These are phyloP conservation scores for Lasiosphaeria miniovina DNA, from an alignment of 495 filamentous ascomycete species.

Conservation along the genomic window DNA sequence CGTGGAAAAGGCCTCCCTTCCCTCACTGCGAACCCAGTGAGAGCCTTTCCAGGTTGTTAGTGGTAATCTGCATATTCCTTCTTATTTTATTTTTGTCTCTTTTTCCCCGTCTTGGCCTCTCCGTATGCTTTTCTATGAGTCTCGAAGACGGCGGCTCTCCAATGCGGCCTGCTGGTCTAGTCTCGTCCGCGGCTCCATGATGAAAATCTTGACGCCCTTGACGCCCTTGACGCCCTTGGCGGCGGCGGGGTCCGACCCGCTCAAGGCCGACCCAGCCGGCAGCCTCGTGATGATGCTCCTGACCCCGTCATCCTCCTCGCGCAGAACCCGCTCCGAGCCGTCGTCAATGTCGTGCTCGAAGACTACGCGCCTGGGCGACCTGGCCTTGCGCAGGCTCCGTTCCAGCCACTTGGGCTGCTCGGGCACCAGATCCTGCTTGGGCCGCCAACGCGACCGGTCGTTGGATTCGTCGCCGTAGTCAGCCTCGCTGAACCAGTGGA, in stretches of 20 bases:
- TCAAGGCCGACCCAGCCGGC: background rate
- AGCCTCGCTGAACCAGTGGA: background rate
- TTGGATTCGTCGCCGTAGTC: background rate
- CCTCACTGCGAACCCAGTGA: too few relatives aligned
- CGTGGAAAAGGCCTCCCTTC: too few relatives aligned
- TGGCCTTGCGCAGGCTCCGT: background rate
- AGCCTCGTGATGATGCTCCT: conserved; percentile 6
- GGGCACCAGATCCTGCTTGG: background rate
- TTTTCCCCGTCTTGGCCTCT: too few relatives aligned
- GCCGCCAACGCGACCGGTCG: too few relatives aligned
- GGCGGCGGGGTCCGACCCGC: too few relatives aligned
- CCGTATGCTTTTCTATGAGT: background rate
- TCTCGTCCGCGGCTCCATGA: background rate
- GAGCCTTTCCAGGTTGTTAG: too few relatives aligned
- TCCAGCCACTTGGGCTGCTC: background rate
- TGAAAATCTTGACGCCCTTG: too few relatives aligned
- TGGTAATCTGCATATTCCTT: too few relatives aligned
- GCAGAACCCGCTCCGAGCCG: conserved; percentile 7
- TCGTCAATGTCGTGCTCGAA: conserved; percentile 26
- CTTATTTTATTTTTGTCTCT: too few relatives aligned
- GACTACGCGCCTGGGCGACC: conserved; percentile 13
- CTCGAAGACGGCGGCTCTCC: background rate
- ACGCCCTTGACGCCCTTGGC: too few relatives aligned
- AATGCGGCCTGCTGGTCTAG: background rate
- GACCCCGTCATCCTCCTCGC: conserved; percentile 12